These are phyloP conservation scores for Pythium phragmitis DNA, from an alignment of 352 stramenopile genomes.

Conservation along the genomic window DNA sequence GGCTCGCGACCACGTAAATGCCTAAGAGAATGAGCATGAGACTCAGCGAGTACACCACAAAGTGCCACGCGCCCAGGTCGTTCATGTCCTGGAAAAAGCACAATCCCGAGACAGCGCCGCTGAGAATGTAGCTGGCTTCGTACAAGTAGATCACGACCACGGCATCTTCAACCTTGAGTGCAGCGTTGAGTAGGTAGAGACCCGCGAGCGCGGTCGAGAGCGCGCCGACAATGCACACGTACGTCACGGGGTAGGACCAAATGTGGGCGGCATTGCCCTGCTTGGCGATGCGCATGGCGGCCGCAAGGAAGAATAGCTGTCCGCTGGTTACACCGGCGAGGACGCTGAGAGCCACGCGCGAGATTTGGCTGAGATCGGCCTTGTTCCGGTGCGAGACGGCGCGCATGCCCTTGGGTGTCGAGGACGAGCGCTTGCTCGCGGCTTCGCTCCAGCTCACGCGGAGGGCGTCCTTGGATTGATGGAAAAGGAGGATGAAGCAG, in stretches of 20 bases:
- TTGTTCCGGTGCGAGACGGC: constrained; percentile 13
- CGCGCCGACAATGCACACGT: constrained; percentile 61
- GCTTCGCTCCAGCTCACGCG: constrained; percentile 34
- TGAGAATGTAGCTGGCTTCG: constrained; percentile 77
- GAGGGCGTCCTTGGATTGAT: constrained; percentile 57
- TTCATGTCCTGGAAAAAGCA: constrained; percentile 85
- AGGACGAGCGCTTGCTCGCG: constrained; percentile 23
- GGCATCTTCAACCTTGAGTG: constrained; percentile 77
- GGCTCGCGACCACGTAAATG: constrained; percentile 70
- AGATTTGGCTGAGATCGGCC: constrained; percentile 31
- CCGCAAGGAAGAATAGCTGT: constrained; percentile 78
- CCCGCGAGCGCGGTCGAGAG: constrained; percentile 63
- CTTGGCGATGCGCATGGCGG: constrained; percentile 62
- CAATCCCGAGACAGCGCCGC: constrained; percentile 68
- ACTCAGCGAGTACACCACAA: constrained; percentile 72
- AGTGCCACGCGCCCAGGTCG: constrained; percentile 59
- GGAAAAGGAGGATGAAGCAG: constrained; percentile 48
- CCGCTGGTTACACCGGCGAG: constrained; percentile 71
- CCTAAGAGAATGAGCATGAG: constrained; percentile 67
- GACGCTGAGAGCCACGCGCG: constrained; percentile 56
- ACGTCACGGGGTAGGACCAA: constrained; percentile 62
- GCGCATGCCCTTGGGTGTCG: constrained; percentile 5
- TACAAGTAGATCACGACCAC: constrained; percentile 86
- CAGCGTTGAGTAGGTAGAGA: constrained; percentile 73
- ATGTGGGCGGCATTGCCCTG: constrained; percentile 45